Conservation (phyloP, 192 early-diverging fungal genomes). For the Allomyces macrogynus region DNA sequence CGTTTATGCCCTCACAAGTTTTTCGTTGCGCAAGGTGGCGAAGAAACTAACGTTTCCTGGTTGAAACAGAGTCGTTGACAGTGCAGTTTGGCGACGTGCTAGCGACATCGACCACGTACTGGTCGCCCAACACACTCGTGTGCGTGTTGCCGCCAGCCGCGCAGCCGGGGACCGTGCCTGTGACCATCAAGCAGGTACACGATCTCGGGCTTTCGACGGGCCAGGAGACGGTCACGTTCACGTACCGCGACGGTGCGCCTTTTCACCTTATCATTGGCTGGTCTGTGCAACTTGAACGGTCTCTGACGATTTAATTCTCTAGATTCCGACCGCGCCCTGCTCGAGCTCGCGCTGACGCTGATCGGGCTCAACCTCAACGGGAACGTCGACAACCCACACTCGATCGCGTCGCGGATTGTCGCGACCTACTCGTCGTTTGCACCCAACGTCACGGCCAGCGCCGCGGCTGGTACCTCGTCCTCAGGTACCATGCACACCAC, state of each 20-base stretch:
- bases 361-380: constrained; percentile 67
- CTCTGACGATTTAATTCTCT: constrained; percentile 29
- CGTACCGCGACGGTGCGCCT: constrained; percentile 14
- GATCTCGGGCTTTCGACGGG: neutral
- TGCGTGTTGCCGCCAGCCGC: constrained; percentile 63
- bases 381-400: constrained; percentile 51
- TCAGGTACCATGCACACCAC: neutral
- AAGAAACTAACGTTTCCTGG: too few relatives aligned
- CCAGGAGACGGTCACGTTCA: constrained; percentile 6
- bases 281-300: too few relatives aligned
- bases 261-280: too few relatives aligned
- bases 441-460: too few relatives aligned
- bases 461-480: neutral
- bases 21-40: too few relatives aligned
- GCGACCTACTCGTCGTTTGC: constrained; percentile 6
- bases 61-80: constrained; percentile 28
- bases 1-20: too few relatives aligned
- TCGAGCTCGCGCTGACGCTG: constrained; percentile 74
- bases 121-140: constrained; percentile 57
- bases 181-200: constrained; percentile 18
- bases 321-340: constrained; percentile 69
- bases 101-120: constrained; percentile 52
- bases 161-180: constrained; percentile 46
- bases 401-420: constrained; percentile 50
- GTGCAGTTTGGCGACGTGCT: constrained; percentile 59